Evolutionary conservation across 2,329 filamentous ascomycete genomes (phyloP).

Genomic region (Alternaria sp.): DNA sequence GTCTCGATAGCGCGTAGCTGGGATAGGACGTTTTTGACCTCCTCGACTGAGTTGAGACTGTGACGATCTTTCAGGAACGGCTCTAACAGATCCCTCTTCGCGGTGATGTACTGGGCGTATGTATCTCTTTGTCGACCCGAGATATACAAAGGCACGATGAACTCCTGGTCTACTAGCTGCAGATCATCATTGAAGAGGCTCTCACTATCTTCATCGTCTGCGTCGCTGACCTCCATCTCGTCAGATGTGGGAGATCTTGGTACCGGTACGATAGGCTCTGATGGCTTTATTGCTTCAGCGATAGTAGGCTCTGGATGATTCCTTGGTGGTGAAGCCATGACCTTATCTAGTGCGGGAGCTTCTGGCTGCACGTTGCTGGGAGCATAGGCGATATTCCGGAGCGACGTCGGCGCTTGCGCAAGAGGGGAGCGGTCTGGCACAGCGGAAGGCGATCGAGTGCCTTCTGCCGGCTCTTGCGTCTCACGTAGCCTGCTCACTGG

Average conservation of each 20-base stretch:
- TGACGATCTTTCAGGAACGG: slow-evolving; percentile 19
- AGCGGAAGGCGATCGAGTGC: slow-evolving; percentile 44
- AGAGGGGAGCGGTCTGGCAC: slow-evolving; percentile 38
- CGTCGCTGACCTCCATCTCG: slow-evolving; percentile 28
- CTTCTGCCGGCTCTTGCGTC: slow-evolving; percentile 16
- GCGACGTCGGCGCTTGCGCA: slow-evolving; percentile 32
- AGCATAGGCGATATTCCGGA: slow-evolving; percentile 34
- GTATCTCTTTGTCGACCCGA: slow-evolving; percentile 37
- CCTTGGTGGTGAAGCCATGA: not conserved
- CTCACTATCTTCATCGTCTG: slow-evolving; percentile 25
- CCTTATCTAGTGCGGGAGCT: slow-evolving; percentile 1
- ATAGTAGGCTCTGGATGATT: slow-evolving; percentile 5
- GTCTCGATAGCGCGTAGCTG: slow-evolving; percentile 37
- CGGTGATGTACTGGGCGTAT: slow-evolving; percentile 28
- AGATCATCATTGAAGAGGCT: slow-evolving; percentile 39
- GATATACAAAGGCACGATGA: slow-evolving; percentile 42
- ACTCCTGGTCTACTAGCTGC: slow-evolving; percentile 35
- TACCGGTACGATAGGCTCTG: not conserved
- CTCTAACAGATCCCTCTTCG: slow-evolving; percentile 26
- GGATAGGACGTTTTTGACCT: slow-evolving; percentile 27
- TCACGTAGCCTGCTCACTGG: slow-evolving; percentile 4
- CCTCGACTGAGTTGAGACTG: slow-evolving; percentile 15
- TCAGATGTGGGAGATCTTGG: slow-evolving; percentile 6
- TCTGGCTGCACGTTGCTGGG: slow-evolving; percentile 16
- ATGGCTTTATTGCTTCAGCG: slow-evolving; percentile 3